Base-by-base conservation (phyloP, 2,329 filamentous ascomycete genomes). In the Chaetothyriales sp. region DNA sequence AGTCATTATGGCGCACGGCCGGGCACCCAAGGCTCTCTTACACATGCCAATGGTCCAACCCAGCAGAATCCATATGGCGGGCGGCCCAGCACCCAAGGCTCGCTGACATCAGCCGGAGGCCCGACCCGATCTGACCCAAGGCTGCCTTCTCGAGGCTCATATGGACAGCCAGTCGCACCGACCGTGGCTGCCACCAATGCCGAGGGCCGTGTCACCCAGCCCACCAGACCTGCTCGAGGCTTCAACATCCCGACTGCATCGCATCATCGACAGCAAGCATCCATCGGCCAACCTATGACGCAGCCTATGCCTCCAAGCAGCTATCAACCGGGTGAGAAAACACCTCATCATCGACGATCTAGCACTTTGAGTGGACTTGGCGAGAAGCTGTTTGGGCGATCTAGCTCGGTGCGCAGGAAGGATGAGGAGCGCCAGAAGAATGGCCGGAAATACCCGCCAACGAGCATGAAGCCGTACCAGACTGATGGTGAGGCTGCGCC, bases 201-300 rank as follows among this genome's bases (percentile, higher is more conserved):
- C 3, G 85, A 95, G 65, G 90, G 88, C 56, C 84, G 84, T 56
- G 87, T 96, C 61, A 85, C 92, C 57, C 90, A 95, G 64, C 85
- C 85, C 9, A 69, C 75, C 67, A 57, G 76, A 65, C 70, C 58
- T 48, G 71, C 75, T 56, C 79, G 82, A 61, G 79, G 78, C 57
- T 86, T 88, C 63, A 78, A 79, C 47, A 87, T 90, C 28, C 84
- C 83, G 18, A 74, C 78, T 49, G 77, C 81, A 12, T 76, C 83
- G 47, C 78, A 80, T 57, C 71, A 77, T 28, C 67, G 72, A n/a
- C 62, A 68, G 3, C 70, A 75, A 36, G 66, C 70, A 53, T 66
- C 71, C 64, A 71, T 83, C 73, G 63, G 83, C 69, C 58, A 74
- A 73, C 53, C 73, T 75, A 67, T 62, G 75, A 74, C 57, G 77